These are phyloP conservation scores for Phytophthora litchii DNA, from an alignment of 352 stramenopile species.

Conservation along the genomic window DNA sequence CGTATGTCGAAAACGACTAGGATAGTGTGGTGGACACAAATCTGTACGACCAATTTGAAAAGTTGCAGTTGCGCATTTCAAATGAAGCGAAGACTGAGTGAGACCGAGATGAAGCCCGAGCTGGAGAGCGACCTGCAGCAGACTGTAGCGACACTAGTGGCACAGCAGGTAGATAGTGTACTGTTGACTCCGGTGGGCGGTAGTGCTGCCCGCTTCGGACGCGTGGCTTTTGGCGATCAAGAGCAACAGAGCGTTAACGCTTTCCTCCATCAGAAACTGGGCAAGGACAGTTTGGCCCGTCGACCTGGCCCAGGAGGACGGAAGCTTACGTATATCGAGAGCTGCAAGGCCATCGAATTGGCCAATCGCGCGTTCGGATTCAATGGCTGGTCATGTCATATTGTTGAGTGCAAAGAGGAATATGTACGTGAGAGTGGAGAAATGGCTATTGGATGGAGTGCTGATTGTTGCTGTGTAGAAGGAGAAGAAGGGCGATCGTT, in stretches of 20 bases:
- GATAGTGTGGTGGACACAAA: conserved; percentile 5
- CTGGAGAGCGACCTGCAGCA: conserved; percentile 42
- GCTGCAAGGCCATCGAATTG: conserved; percentile 89
- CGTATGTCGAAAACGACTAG: conserved; percentile 7
- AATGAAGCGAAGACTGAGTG: conserved; percentile 55
- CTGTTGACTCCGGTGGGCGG: conserved; percentile 12
- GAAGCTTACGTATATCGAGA: conserved; percentile 89
- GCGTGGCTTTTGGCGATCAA: conserved; percentile 48
- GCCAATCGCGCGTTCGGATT: conserved; percentile 90
- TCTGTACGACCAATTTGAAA: conserved; percentile 8
- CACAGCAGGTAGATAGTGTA: conserved; percentile 36
- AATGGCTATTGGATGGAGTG: background rate
- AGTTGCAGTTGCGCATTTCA: conserved; percentile 27
- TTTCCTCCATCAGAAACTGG: conserved; percentile 87
- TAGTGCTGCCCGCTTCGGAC: conserved; percentile 54
- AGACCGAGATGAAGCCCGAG: conserved; percentile 24
- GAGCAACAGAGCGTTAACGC: conserved; percentile 67
- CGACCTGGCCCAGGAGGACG: conserved; percentile 71
- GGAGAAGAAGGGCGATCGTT: conserved; percentile 71
- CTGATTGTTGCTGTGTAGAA: conserved; percentile 38
- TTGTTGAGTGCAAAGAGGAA: conserved; percentile 88
- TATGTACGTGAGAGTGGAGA: conserved; percentile 51
- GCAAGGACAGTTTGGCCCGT: conserved; percentile 71
- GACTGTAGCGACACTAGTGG: conserved; percentile 45
- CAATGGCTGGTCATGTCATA: conserved; percentile 86